Conservation (phyloP, 2,329 filamentous ascomycete genomes). For the Fusarium marasasianum region DNA sequence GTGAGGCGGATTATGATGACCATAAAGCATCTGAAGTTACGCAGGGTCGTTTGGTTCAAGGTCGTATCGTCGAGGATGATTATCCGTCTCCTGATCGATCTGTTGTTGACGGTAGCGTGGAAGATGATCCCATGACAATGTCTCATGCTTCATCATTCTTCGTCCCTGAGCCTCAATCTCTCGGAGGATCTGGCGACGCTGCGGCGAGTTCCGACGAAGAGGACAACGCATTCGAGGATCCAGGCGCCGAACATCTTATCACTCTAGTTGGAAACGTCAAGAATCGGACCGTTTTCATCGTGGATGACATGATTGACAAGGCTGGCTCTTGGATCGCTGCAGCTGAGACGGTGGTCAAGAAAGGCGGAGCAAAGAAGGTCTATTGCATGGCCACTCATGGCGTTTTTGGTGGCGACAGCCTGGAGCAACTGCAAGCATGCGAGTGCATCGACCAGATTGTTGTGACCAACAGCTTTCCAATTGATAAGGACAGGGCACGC, state of each 20-base stretch:
- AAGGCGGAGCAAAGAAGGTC: conserved; percentile 89
- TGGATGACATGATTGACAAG: conserved; percentile 99
- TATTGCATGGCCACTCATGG: conserved; percentile 98
- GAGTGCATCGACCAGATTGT: conserved; percentile 94
- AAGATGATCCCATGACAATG: conserved; percentile 85
- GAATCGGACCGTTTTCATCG: conserved; percentile 87
- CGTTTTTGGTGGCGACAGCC: conserved; percentile 87
- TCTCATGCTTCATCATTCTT: conserved; percentile 85
- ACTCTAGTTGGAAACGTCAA: conserved; percentile 96
- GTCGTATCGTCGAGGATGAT: conserved; percentile 94
- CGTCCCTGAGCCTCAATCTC: conserved; percentile 70
- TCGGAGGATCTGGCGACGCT: conserved; percentile 87
- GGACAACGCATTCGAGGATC: conserved; percentile 85
- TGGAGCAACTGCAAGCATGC: conserved; percentile 90
- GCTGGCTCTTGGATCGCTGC: conserved; percentile 96
- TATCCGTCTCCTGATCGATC: conserved; percentile 82
- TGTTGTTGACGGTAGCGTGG: conserved; percentile 71
- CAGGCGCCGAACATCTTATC: conserved; percentile 90
- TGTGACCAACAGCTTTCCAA: conserved; percentile 97
- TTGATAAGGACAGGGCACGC: conserved; percentile 76
- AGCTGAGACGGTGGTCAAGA: conserved; percentile 94
- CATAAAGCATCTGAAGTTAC: conserved; percentile 88
- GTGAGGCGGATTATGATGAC: conserved; percentile 72
- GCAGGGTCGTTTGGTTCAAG: conserved; percentile 88
- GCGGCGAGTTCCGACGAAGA: conserved; percentile 89